Conservation (phyloP, 176 grass and related monocot species). For the Rhipidocladum racemiflorum region DNA sequence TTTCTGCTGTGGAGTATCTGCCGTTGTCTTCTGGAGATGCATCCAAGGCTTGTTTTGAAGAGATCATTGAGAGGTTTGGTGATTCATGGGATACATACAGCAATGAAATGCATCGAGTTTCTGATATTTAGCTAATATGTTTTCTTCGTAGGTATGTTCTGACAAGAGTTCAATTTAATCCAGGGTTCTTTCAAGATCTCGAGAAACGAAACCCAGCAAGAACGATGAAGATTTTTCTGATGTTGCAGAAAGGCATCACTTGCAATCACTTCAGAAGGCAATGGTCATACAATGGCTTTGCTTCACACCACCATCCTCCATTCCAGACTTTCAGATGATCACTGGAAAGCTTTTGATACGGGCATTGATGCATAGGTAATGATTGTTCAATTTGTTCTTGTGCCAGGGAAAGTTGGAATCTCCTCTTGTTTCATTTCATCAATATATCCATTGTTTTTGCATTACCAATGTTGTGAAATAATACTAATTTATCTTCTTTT, state of each 20-base stretch:
- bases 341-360: conserved; percentile 85
- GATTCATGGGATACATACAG: conserved; percentile 15
- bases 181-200: conserved; percentile 88
- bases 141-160: conserved; percentile 9
- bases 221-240: conserved; percentile 60
- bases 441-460: conserved; percentile 9
- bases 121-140: conserved; percentile 6
- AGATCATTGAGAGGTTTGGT: conserved; percentile 90
- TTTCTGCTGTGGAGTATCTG: conserved; percentile 86
- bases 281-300: conserved; percentile 98
- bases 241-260: conserved; percentile 64
- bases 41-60: conserved; percentile 79
- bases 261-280: conserved; percentile 93
- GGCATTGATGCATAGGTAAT: conserved; percentile 86
- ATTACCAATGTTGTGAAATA: not conserved
- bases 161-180: conserved; percentile 3
- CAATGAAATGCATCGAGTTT: not conserved
- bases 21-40: conserved; percentile 69
- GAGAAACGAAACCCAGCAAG: conserved; percentile 61
- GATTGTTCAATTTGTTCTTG: conserved; percentile 26
- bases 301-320: conserved; percentile 81
- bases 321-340: conserved; percentile 61
- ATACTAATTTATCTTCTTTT: conserved; percentile 14
- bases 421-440: not conserved
- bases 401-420: not conserved